These are phyloP conservation scores for Aspergillus vadensis DNA, from an alignment of 2,329 filamentous ascomycete species.

Conservation along the genomic window DNA sequence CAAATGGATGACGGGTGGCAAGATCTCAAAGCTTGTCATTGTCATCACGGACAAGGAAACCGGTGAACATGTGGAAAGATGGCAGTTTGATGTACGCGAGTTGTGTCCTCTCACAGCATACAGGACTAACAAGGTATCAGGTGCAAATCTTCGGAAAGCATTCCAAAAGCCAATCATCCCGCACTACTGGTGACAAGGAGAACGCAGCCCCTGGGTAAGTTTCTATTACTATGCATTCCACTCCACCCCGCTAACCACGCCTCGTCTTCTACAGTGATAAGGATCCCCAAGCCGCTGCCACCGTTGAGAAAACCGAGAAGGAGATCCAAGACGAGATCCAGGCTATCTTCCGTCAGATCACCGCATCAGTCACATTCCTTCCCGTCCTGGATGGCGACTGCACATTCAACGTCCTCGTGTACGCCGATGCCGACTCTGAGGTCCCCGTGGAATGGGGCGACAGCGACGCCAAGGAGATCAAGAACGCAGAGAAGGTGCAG, in stretches of 20 bases:
- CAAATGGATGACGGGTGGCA: conserved; percentile 95
- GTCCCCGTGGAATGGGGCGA: conserved; percentile 99
- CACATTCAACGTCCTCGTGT: conserved; percentile 98
- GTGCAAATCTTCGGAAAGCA: conserved; percentile 60
- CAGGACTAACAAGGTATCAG: conserved; percentile 35
- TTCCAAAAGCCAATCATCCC: conserved; percentile 53
- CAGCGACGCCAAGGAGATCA: conserved; percentile 95
- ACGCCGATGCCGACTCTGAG: conserved; percentile 93
- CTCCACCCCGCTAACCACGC: not conserved
- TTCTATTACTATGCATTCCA: not conserved
- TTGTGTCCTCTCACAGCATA: not conserved
- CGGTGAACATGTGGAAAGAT: conserved; percentile 91
- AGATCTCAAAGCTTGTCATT: conserved; percentile 95
- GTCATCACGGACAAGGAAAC: conserved; percentile 98
- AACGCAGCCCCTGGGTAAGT: conserved; percentile 62
- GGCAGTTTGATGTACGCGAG: conserved; percentile 85
- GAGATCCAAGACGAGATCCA: conserved; percentile 97
- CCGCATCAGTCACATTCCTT: conserved; percentile 93
- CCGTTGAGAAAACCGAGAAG: conserved; percentile 77
- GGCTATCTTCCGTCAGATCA: conserved; percentile 96
- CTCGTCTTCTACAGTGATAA: conserved; percentile 30
- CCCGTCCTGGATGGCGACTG: conserved; percentile 92
- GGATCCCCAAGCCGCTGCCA: conserved; percentile 28
- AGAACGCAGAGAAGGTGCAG: conserved; percentile 92
- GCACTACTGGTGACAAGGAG: conserved; percentile 65